phyloP scores from a whole-genome alignment of 2,329 filamentous ascomycete genomes.

The Aspergillus aculeatus region DNA sequence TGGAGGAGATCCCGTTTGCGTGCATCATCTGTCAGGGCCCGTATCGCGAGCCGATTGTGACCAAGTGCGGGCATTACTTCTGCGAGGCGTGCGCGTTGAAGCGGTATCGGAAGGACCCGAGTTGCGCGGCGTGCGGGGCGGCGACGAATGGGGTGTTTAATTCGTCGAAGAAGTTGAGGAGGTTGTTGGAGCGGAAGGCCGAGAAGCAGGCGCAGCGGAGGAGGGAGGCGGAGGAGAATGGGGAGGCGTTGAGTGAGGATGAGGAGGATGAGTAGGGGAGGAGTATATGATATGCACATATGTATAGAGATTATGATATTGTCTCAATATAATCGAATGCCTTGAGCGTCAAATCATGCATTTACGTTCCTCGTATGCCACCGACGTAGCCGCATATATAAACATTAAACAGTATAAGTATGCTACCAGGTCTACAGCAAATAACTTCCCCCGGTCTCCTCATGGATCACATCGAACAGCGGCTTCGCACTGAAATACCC shows the following conservation, averaged over 20 bases:
- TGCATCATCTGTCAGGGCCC: slow-evolving; percentile 80
- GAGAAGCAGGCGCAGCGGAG: slow-evolving; percentile 56
- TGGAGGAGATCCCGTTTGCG: slow-evolving; percentile 83
- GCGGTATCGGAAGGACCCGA: slow-evolving; percentile 81
- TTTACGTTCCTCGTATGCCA: too few species aligned
- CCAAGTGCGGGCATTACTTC: slow-evolving; percentile 93
- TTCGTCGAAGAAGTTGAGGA: slow-evolving; percentile 76
- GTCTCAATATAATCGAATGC: too few species aligned
- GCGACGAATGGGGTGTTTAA: slow-evolving; percentile 91
- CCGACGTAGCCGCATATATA: too few species aligned
- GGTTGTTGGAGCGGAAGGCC: slow-evolving; percentile 70
- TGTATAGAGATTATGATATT: too few species aligned
- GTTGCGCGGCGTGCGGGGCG: slow-evolving; percentile 79
- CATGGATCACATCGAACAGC: slow-evolving; percentile 67
- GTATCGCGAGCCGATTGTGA: slow-evolving; percentile 79
- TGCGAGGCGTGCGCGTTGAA: slow-evolving; percentile 86
- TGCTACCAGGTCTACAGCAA: slow-evolving; percentile 27
- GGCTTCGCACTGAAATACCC: slow-evolving; percentile 73
- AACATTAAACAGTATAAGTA: background rate
- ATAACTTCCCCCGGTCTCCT: slow-evolving; percentile 59
- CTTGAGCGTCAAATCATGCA: too few species aligned
- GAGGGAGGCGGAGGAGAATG: slow-evolving; percentile 53
- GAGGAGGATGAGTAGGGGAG: slow-evolving; percentile 38
- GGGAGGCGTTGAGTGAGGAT: slow-evolving; percentile 51
- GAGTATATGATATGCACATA: slow-evolving; percentile 1